A percentile compares a stretch with the other conserved stretches of the same genome.
Evolutionary conservation across 2,329 filamentous ascomycete genomes (phyloP).

Genomic region (Fusarium anthophilum): DNA sequence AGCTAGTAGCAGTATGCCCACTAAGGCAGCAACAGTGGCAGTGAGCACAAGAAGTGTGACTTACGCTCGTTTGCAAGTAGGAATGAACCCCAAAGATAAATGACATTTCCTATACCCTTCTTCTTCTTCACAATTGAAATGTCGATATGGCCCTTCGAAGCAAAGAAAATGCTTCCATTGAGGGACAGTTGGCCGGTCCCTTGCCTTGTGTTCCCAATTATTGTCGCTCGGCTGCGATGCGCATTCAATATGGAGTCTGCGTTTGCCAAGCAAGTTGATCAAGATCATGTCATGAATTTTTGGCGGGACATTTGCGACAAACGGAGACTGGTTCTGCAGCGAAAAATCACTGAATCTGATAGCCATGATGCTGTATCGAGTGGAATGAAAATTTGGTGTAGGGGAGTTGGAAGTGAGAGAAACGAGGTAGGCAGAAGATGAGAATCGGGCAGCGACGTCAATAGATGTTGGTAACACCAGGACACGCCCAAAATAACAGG

Average conservation of each 20-base stretch:
- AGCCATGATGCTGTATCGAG: not conserved
- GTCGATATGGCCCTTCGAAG: no score
- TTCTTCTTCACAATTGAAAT: not conserved
- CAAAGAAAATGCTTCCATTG: not conserved
- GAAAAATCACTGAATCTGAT: not conserved
- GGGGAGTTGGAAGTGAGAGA: not conserved
- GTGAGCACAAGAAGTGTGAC: not conserved
- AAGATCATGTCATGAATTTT: not conserved
- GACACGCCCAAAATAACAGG: no score
- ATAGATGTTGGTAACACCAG: no score
- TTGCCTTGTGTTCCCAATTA: not conserved
- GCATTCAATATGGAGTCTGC: not conserved
- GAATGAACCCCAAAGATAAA: not conserved
- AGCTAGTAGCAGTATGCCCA: not conserved
- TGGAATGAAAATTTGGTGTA: not conserved
- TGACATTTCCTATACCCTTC: not conserved
- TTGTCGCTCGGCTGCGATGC: not conserved
- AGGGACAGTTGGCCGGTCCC: no score
- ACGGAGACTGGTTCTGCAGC: not conserved
- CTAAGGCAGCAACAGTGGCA: not conserved
- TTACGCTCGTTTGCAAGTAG: conserved; percentile 15
- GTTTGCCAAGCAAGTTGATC: not conserved
- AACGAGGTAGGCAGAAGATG: not conserved
- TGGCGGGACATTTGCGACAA: not conserved
- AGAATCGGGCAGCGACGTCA: not conserved